Evolutionary conservation across 2,329 filamentous ascomycete genomes (phyloP).

Genomic region (Botrytis paeoniae): DNA sequence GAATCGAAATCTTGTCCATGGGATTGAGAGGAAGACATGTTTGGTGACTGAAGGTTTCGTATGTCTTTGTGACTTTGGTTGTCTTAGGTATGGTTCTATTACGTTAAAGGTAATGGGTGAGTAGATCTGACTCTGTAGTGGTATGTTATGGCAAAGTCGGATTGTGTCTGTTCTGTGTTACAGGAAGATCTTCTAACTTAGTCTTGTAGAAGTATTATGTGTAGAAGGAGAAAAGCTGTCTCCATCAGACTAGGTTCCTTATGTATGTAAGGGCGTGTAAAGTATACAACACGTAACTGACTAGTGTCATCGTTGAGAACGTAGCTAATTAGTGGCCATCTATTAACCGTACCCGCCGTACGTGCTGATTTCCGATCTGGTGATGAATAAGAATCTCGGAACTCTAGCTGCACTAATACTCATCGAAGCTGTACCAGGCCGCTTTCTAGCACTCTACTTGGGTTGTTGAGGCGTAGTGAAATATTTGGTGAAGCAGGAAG

Average conservation of each 20-base stretch:
- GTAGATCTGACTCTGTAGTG: neutral
- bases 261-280: neutral
- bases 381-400: neutral
- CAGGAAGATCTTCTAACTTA: neutral
- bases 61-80: neutral
- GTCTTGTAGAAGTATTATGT: neutral
- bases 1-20: neutral
- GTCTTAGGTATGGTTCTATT: neutral
- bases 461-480: fast-evolving
- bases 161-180: neutral
- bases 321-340: neutral
- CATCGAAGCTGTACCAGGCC: neutral
- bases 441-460: neutral
- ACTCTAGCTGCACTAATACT: too few relatives aligned
- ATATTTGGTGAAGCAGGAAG: neutral
- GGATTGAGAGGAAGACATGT: neutral
- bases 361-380: neutral
- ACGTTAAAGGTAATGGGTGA: too few relatives aligned
- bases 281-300: neutral
- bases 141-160: neutral
- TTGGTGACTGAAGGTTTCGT: neutral
- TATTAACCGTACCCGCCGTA: neutral
- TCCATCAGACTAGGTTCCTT: neutral
- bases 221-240: neutral
- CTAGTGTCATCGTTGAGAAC: neutral